Conservation (phyloP, 2,329 filamentous ascomycete genomes). For the Ceratocystis albifundus region DNA sequence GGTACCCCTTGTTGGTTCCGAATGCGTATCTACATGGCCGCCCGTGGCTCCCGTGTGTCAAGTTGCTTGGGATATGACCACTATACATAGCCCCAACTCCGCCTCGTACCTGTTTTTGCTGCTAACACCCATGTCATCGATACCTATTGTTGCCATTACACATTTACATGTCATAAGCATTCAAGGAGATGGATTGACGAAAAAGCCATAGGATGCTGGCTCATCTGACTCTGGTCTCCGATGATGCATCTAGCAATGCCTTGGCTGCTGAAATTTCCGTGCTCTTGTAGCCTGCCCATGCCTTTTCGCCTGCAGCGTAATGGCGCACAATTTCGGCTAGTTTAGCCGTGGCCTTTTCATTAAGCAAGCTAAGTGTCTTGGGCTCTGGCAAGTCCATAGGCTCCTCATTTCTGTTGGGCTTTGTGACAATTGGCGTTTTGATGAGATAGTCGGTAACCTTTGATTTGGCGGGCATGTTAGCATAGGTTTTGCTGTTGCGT, state of each 20-base stretch:
- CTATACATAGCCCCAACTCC: not conserved
- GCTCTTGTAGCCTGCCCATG: constrained; percentile 62
- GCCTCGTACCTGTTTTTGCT: not conserved
- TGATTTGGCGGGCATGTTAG: constrained; percentile 25
- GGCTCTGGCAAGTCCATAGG: constrained; percentile 44
- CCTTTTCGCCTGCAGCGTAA: constrained; percentile 46
- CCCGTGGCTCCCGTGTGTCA: too few species aligned
- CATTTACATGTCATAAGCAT: not conserved
- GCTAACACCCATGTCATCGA: not conserved
- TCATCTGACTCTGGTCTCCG: constrained; percentile 35
- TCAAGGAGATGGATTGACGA: not conserved
- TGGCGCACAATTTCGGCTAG: constrained; percentile 64
- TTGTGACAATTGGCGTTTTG: constrained; percentile 32
- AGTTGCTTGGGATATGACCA: not conserved
- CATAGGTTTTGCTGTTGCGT: not conserved
- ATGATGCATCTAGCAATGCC: constrained; percentile 50
- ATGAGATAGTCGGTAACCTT: constrained; percentile 44
- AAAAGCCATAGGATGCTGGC: not conserved
- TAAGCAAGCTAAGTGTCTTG: constrained; percentile 53
- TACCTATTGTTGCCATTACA: not conserved
- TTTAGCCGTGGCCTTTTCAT: constrained; percentile 61
- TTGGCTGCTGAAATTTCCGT: constrained; percentile 61
- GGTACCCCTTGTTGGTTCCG: too few species aligned
- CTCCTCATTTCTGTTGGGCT: constrained; percentile 39
- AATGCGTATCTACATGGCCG: too few species aligned